Evolutionary conservation across 2,329 filamentous ascomycete species (phyloP).

Genomic region (Curvularia lunata): DNA sequence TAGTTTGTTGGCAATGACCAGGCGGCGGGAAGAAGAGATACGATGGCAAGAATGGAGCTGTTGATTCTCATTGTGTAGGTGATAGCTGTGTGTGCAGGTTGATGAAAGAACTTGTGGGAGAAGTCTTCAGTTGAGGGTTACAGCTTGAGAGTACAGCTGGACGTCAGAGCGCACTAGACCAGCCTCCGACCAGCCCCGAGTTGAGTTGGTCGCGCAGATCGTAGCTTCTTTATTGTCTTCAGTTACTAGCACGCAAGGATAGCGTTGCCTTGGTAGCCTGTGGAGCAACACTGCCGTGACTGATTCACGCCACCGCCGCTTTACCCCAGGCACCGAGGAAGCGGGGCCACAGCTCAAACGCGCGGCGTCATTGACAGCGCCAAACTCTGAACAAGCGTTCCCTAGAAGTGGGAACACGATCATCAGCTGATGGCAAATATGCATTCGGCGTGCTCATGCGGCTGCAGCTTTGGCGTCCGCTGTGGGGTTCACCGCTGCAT

Average conservation of each 20-base stretch:
- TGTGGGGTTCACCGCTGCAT: slow-evolving; percentile 18
- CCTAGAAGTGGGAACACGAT: slow-evolving; percentile 1
- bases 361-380: not conserved
- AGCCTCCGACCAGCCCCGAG: not conserved
- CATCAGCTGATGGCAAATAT: slow-evolving; percentile 3
- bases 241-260: not conserved
- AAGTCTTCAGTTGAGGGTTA: not conserved
- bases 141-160: not conserved
- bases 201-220: slow-evolving; percentile 3
- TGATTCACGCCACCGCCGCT: not conserved
- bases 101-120: not conserved
- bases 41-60: slow-evolving; percentile 11
- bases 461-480: slow-evolving; percentile 15
- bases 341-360: not conserved
- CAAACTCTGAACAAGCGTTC: slow-evolving; percentile 2
- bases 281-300: not conserved
- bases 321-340: not conserved
- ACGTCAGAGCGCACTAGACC: not conserved
- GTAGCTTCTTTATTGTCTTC: not conserved
- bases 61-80: slow-evolving; percentile 15
- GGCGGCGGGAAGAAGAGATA: slow-evolving; percentile 16
- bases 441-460: slow-evolving; percentile 15
- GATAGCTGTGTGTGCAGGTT: not conserved
- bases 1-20: slow-evolving; percentile 16
- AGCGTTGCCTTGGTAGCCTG: not conserved